Conservation (phyloP, 306 rosid species). For the Sophora flavescens region DNA sequence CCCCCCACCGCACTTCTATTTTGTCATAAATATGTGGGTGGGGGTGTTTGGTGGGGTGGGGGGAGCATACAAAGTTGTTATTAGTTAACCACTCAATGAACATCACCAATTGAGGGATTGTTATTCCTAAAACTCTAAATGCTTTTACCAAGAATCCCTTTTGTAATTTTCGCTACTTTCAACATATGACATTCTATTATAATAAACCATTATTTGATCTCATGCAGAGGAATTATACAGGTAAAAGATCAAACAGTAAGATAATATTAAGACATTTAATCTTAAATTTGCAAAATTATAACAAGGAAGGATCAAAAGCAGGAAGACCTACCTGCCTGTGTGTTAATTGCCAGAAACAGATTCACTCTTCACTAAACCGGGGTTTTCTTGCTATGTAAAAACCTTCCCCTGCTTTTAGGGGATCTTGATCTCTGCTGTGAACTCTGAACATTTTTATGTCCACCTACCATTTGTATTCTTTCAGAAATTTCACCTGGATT, state of each 20-base stretch:
- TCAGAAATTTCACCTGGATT: constrained; percentile 31
- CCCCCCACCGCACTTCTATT: background rate
- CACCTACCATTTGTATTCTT: constrained; percentile 37
- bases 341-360: constrained; percentile 33
- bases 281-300: constrained; percentile 33
- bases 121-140: background rate
- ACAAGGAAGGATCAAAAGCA: constrained; percentile 28
- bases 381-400: constrained; percentile 43
- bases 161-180: background rate
- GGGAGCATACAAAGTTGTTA: background rate
- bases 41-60: no score
- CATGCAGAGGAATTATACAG: background rate
- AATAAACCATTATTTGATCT: background rate
- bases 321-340: constrained; percentile 42
- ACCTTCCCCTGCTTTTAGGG: constrained; percentile 38
- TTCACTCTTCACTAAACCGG: constrained; percentile 36
- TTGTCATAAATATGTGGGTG: no score
- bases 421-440: constrained; percentile 40
- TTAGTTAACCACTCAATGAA: no score
- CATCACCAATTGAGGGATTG: background rate
- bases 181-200: background rate
- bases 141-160: background rate
- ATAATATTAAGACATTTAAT: background rate
- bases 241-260: background rate
- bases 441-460: constrained; percentile 33